Percentiles rank a stretch among this genome's conserved stretches.
phyloP scores from a whole-genome alignment of 2,329 filamentous ascomycete genomes.

The Aphanocladium album region DNA sequence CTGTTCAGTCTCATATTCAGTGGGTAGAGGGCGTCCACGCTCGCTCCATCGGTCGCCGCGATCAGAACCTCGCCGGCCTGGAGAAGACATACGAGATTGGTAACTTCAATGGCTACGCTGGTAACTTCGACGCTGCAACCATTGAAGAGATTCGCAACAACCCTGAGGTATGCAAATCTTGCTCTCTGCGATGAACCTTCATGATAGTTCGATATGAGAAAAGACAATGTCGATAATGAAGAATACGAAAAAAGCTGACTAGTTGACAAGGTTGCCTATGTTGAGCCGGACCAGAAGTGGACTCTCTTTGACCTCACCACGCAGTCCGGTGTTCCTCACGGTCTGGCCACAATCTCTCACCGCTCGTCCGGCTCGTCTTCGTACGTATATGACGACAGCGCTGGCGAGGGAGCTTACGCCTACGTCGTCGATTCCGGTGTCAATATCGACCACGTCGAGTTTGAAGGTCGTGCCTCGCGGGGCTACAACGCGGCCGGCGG shows the following conservation, averaged over 20 bases:
- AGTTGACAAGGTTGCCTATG: conserved; percentile 24
- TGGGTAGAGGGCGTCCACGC: conserved; percentile 29
- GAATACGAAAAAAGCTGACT: neutral
- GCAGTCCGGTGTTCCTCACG: conserved; percentile 37
- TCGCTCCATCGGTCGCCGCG: conserved; percentile 28
- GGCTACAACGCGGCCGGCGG: conserved; percentile 32
- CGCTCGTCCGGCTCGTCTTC: conserved; percentile 24
- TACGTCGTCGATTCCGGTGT: conserved; percentile 66
- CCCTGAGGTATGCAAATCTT: conserved; percentile 30
- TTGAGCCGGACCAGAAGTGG: conserved; percentile 28
- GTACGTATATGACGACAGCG: conserved; percentile 38
- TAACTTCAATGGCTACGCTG: conserved; percentile 37
- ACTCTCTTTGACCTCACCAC: conserved; percentile 24
- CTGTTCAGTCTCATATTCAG: conserved; percentile 30
- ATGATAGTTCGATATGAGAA: neutral
- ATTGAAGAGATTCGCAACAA: conserved; percentile 34
- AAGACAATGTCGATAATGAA: neutral
- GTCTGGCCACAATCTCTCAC: conserved; percentile 41
- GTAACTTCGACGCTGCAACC: conserved; percentile 37
- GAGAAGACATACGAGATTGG: conserved; percentile 28
- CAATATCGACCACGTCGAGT: conserved; percentile 49
- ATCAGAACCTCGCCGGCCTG: conserved; percentile 27
- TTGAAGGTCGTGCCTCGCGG: conserved; percentile 46
- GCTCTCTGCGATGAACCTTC: neutral
- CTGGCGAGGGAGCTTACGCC: conserved; percentile 51